A percentile compares a stretch with the other conserved stretches of the same genome.
Conservation (phyloP, 768 basidiomycete genomes). For the Lyophyllum atratum region DNA sequence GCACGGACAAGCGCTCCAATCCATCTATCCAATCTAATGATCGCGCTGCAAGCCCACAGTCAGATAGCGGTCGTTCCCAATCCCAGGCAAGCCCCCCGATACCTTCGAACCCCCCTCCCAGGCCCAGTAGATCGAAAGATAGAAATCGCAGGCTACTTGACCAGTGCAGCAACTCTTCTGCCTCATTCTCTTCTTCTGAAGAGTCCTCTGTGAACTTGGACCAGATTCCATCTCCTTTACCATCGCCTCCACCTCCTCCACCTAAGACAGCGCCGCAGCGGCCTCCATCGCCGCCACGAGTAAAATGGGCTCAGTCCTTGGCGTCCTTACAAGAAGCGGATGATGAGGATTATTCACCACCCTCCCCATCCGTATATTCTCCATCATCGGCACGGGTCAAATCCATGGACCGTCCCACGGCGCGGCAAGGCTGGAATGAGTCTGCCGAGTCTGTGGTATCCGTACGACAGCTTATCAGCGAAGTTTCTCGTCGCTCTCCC, state of each 20-base stretch:
- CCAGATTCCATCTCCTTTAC: neutral
- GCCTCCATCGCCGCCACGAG: neutral
- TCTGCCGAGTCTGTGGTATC: slow-evolving; percentile 12
- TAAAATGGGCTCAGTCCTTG: neutral
- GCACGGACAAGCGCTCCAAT: slow-evolving; percentile 6
- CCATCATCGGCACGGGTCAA: neutral
- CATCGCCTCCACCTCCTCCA: neutral
- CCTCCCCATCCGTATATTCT: slow-evolving; percentile 8
- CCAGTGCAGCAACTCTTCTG: neutral
- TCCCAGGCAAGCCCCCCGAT: slow-evolving; percentile 7
- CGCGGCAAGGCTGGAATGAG: neutral
- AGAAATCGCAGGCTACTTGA: neutral
- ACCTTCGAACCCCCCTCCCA: slow-evolving; percentile 9
- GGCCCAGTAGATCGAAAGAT: slow-evolving; percentile 1
- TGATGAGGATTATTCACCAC: neutral
- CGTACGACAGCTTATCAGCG: slow-evolving; percentile 2
- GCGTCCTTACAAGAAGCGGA: neutral
- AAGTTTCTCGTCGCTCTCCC: slow-evolving; percentile 6
- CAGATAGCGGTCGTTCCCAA: neutral
- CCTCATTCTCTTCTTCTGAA: neutral
- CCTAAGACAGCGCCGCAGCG: neutral
- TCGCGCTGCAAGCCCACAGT: neutral
- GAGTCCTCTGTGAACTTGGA: neutral
- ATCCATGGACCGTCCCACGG: neutral
- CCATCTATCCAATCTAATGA: slow-evolving; percentile 8